Conservation (phyloP, 2,329 filamentous ascomycete genomes). For the Monosporascus sp. region DNA sequence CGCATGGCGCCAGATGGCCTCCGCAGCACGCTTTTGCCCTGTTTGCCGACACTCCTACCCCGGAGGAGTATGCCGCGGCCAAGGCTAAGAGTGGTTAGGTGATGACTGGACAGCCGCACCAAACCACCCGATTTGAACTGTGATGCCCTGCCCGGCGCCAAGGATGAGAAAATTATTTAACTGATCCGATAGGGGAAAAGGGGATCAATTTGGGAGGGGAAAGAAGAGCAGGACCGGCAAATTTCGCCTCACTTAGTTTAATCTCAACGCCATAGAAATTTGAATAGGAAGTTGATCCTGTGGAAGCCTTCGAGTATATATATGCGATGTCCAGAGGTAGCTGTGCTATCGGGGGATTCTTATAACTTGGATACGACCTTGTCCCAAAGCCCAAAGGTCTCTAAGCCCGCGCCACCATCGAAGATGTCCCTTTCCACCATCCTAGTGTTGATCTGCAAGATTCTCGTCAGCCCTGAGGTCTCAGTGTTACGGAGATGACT, state of each 20-base stretch:
- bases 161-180: no score
- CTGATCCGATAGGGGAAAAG: no score
- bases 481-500: background rate
- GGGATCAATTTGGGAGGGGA: no score
- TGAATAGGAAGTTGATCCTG: no score
- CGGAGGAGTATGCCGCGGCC: background rate
- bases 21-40: constrained; percentile 5
- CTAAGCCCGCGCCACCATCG: constrained; percentile 66
- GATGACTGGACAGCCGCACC: background rate
- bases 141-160: no score
- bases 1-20: constrained; percentile 7
- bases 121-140: no score
- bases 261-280: no score
- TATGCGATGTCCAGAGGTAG: no score
- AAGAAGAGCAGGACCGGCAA: no score
- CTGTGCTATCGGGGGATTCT: constrained; percentile 4
- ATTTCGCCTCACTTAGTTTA: no score
- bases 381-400: constrained; percentile 45
- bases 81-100: background rate
- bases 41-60: constrained; percentile 10
- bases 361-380: constrained; percentile 45
- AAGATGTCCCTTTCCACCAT: constrained; percentile 81
- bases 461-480: no score
- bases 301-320: no score
- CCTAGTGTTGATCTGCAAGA: constrained; percentile 67